Evolutionary conservation across 129 eudicot genomes (phyloP).

Genomic region (Arctium minus): DNA sequence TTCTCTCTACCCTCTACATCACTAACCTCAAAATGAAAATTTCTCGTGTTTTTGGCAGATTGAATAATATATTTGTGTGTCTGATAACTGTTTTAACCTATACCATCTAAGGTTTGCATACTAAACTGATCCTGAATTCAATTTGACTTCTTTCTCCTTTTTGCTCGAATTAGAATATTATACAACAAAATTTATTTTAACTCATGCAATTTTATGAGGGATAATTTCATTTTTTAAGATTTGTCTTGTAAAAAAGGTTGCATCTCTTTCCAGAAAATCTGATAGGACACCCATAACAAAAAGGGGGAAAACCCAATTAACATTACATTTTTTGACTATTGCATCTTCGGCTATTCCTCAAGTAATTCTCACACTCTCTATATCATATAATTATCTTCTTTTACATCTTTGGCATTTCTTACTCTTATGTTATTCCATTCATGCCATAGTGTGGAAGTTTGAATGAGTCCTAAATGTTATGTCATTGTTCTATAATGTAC

Average conservation of each 20-base stretch:
- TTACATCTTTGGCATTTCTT: background rate
- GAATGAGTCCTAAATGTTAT: background rate
- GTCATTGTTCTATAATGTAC: background rate
- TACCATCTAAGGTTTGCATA: slow-evolving; percentile 9
- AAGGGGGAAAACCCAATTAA: too few species aligned
- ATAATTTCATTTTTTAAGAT: background rate
- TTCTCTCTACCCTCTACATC: background rate
- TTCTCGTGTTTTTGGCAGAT: background rate
- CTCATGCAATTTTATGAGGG: background rate
- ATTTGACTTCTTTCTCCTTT: background rate
- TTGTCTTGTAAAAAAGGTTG: background rate
- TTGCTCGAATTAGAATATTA: background rate
- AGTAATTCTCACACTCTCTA: too few species aligned
- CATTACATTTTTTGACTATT: too few species aligned
- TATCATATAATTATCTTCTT: background rate
- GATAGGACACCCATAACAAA: too few species aligned
- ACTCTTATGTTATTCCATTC: background rate
- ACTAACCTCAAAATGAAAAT: background rate
- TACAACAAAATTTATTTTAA: background rate
- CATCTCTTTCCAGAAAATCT: background rate
- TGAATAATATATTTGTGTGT: background rate
- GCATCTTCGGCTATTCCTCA: too few species aligned
- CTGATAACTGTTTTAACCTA: background rate
- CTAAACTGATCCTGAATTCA: background rate
- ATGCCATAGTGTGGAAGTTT: background rate